These are phyloP conservation scores for Suhomyces maxii DNA, from an alignment of 1,139 yeast species.

Conservation along the genomic window DNA sequence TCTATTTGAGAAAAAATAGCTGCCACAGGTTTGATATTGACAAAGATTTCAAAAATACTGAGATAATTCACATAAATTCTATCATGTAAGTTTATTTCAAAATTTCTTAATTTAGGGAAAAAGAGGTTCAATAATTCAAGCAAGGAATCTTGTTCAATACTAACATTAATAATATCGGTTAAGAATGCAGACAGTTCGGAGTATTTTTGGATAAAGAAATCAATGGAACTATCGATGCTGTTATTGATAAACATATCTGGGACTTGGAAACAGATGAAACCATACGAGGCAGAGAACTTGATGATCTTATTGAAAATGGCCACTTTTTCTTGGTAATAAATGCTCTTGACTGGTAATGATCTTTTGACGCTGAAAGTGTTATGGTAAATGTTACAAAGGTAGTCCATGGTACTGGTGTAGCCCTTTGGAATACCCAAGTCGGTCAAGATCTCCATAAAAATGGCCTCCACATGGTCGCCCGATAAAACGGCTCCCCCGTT, in stretches of 20 bases:
- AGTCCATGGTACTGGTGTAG: slow-evolving; percentile 41
- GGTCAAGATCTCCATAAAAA: slow-evolving; percentile 55
- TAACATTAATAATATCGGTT: slow-evolving; percentile 54
- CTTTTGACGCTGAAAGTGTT: slow-evolving; percentile 40
- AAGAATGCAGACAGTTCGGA: slow-evolving; percentile 54
- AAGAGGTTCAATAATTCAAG: slow-evolving; percentile 60
- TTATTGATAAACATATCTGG: slow-evolving; percentile 61
- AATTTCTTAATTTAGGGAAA: slow-evolving; percentile 48
- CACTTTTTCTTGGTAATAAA: slow-evolving; percentile 36
- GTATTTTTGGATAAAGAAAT: slow-evolving; percentile 26
- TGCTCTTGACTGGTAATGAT: slow-evolving; percentile 42
- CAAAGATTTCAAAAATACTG: slow-evolving; percentile 57
- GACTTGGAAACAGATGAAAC: slow-evolving; percentile 66
- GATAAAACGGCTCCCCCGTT: slow-evolving; percentile 25
- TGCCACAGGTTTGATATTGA: slow-evolving; percentile 64
- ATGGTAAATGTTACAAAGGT: slow-evolving; percentile 46
- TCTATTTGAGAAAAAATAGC: slow-evolving; percentile 56
- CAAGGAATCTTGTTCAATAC: slow-evolving; percentile 66
- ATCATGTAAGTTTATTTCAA: slow-evolving; percentile 41
- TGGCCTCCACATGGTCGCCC: slow-evolving; percentile 41
- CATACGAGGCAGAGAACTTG: slow-evolving; percentile 62
- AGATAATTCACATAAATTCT: slow-evolving; percentile 53
- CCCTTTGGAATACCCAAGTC: slow-evolving; percentile 45
- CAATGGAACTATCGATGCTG: slow-evolving; percentile 31
- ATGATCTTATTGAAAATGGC: slow-evolving; percentile 50